Evolutionary conservation across 495 filamentous ascomycete species (phyloP), one percentile per base, ranked within the genome.

Genomic region (Patellaria atrata): DNA sequence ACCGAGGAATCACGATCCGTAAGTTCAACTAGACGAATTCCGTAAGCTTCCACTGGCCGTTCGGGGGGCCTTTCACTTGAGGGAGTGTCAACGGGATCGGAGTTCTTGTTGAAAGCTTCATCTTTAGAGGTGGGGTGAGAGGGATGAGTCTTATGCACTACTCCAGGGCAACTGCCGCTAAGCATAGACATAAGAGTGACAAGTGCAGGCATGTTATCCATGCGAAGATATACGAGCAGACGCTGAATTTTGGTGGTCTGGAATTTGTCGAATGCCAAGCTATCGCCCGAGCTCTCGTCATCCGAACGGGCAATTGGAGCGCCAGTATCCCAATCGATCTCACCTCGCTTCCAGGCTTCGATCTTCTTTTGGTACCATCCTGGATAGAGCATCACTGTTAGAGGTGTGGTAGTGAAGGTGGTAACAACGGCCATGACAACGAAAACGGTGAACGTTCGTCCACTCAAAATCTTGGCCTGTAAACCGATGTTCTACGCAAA

Each of bases 381-480:
- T 5, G 89, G 89, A 44, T 94, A 97, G 10, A 96, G 59, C 22
- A 56, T 57, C 4, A 70, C 66, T 15, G 80, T 84, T 12, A 94
- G 52, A 0, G 89, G 89, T 0, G 87, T 94, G 0, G 89, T 94
- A 2, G 76, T 63, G 35, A 97, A 86, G 0, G 89, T 97, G 2
- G 86, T 94, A 24, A 94, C 70, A 6, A 96, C 62, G 21, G 89
- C 87, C 74, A 96, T 94, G 42, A 94, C 82, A n/a, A 97, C 89
- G 35, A 97, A 97, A 38, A 97, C 94, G 21, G 86, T 97, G 53
- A 97, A 97, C 0, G 89, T 94, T 18, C 74, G 70, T 16, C 69
- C 67, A 31, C 79, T 87, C 19, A 97, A 59, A 42, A 97, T 94
- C 32, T 76, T 75, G 15, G 89, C 89, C 68, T 92, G 79, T 11